Base-by-base conservation (phyloP, 257 asterid species). In the Plantago elongata region DNA sequence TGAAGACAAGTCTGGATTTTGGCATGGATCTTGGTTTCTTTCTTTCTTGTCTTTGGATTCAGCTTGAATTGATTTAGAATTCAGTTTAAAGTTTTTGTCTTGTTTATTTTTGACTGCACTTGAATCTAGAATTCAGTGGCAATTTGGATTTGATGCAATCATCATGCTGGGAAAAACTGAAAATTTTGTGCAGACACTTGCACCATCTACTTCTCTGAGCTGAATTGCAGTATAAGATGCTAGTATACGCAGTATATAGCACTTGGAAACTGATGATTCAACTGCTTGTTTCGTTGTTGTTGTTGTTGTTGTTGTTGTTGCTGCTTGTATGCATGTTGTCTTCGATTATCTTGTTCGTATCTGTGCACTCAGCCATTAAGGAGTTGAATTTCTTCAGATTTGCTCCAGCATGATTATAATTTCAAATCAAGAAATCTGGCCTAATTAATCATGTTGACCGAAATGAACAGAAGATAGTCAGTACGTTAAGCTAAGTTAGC, bases 371-470 rank as follows among this genome's bases (percentile, higher is more conserved):
- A 29, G 69, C 75, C 86, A 81, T 83, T 63, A 83, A 66, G 14
- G 75, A 54, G 15, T 84, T 95, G 38, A 90, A 90, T 45, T 45
- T 84, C 87, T 29, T 87, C 97, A 0, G 88, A 83, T 76, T 87
- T 90, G 2, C 71, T 81, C 88, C 54, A 87, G 74, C 69, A 87
- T 81, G 38, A 90, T 90, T 73, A 81, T 94, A 45, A 90, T 90
- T 86, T 80, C 62, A 22, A 59, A 59, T 34, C 5, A 34, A 7
- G 40, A 34, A 7, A 34, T 34, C 8, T 34, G 8, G 0, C 4
- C 40, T 34, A 0, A 6, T 34, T 34, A 34, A 34, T 34, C 40
- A 4, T 34, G 40, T 1, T 34, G 40, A 34, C 8, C 40, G 40
- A 34, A 34, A 34, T 34, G 40, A 4, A 34, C 40, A 34, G 40